Evolutionary conservation across 2,329 filamentous ascomycete genomes (phyloP).

Genomic region (Sporothrix sp.): DNA sequence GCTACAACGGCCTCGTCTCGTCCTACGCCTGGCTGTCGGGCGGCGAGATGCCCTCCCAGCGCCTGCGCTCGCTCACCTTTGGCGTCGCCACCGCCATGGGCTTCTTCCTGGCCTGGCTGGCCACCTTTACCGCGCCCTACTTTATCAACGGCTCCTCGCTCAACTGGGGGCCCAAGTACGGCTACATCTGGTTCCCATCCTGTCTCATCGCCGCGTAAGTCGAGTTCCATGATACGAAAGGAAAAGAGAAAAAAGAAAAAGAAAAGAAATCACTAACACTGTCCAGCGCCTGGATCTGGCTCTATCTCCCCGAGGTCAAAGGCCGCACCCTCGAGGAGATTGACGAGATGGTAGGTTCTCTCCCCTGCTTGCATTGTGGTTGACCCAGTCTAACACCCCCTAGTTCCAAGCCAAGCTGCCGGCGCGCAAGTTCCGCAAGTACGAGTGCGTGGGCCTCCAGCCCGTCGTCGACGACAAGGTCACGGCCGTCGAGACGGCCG

Average conservation of each 20-base stretch:
- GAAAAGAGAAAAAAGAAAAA: too few relatives aligned
- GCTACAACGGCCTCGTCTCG: conserved; percentile 42
- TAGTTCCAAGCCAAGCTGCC: conserved; percentile 30
- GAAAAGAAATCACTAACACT: not conserved
- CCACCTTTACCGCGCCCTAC: conserved; percentile 49
- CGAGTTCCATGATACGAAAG: too few relatives aligned
- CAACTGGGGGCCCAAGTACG: conserved; percentile 49
- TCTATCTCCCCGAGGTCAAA: conserved; percentile 45
- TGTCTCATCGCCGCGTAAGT: conserved; percentile 25
- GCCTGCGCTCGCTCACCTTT: conserved; percentile 47
- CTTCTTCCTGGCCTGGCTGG: conserved; percentile 47
- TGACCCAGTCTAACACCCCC: not conserved
- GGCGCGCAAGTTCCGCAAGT: conserved; percentile 33
- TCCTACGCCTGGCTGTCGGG: conserved; percentile 49
- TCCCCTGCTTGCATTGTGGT: not conserved
- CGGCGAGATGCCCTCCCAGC: conserved; percentile 47
- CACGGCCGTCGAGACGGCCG: conserved; percentile 9
- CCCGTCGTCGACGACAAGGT: conserved; percentile 8
- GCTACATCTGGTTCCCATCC: conserved; percentile 43
- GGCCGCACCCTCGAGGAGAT: conserved; percentile 44
- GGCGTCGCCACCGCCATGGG: conserved; percentile 43
- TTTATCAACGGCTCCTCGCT: conserved; percentile 47
- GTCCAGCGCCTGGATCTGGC: conserved; percentile 30
- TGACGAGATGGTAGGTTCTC: conserved; percentile 39
- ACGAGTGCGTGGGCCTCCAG: conserved; percentile 22